Conservation (phyloP, 2,329 filamentous ascomycete genomes). For the Aureobasidium sp. region DNA sequence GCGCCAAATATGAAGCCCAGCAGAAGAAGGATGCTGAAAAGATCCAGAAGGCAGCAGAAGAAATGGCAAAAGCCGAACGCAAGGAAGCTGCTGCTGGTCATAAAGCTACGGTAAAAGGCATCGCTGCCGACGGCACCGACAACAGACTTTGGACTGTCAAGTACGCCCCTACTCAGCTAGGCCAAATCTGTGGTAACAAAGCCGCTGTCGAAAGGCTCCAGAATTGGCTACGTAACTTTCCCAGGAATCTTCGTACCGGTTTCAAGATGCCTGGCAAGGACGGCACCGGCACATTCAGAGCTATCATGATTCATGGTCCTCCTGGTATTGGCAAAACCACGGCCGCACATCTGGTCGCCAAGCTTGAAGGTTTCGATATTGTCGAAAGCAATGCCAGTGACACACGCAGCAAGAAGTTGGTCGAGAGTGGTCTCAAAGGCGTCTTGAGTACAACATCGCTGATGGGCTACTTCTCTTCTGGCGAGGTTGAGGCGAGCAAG, state of each 20-base stretch:
- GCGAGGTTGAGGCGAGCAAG: constrained; percentile 70
- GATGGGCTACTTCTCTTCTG: constrained; percentile 81
- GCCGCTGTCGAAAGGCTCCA: constrained; percentile 81
- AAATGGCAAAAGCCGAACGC: constrained; percentile 77
- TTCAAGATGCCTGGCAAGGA: constrained; percentile 81
- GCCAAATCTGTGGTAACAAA: constrained; percentile 94
- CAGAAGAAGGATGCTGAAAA: constrained; percentile 78
- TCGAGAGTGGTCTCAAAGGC: constrained; percentile 80
- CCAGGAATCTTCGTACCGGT: constrained; percentile 65
- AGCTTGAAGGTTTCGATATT: constrained; percentile 86
- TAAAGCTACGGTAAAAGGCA: constrained; percentile 28
- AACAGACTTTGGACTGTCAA: constrained; percentile 86
- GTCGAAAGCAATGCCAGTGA: constrained; percentile 96
- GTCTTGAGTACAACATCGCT: constrained; percentile 91
- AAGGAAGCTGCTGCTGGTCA: constrained; percentile 44
- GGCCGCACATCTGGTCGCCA: constrained; percentile 87
- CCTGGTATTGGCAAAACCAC: constrained; percentile 98
- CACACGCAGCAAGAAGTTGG: constrained; percentile 88
- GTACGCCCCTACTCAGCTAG: constrained; percentile 79
- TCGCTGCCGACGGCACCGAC: constrained; percentile 34
- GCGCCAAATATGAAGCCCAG: constrained; percentile 78
- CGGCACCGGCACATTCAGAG: constrained; percentile 73
- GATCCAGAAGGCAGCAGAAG: constrained; percentile 68
- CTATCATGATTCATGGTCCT: constrained; percentile 91
- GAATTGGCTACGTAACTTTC: constrained; percentile 77